Evolutionary conservation across 495 filamentous ascomycete genomes (phyloP), one percentile per base, ranked within the genome.

Genomic region (Zalerion maritima): DNA sequence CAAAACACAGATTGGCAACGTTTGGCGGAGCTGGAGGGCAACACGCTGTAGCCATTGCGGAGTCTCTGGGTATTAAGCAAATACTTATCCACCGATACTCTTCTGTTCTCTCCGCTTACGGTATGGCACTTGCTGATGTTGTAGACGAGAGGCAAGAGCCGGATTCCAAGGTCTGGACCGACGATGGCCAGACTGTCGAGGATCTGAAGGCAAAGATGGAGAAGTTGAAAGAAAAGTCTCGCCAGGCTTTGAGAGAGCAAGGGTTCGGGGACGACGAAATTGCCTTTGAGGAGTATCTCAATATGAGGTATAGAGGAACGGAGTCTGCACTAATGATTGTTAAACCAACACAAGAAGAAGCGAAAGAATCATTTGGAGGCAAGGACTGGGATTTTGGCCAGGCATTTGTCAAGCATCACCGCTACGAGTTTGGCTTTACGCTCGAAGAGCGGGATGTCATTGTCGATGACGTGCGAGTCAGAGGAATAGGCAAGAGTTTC

Each of bases 1-100:
- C 81, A 3, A 79, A 77, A 42, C 89, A 96, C 52, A 62, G 82
- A 5, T 64, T 96, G 22, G 86, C 85, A 1, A 86, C 80, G 0
- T 96, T 97, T 57, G 89, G 89, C 13, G 89, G 89, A 16, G 89
- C 89, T 1, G 89, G 89, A 26, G 89, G 89, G 2, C 89, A 97
- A 48, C 89, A 97, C 43, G 89, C 89, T 4, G 81, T 89, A 11
- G 84, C 82, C n/a, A 93, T 97, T 43, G 89, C 87, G 7, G 78
- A 85, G 40, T 78, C 76, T 12, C 60, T 97, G 12, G 86, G 87
- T 0, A 82, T 97, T 40, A 66, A 59, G 17, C 81, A 91, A 47
- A 87, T 94, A 20, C 57, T 97, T 3, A 66, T 97, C 9, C 89
- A 94, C 45, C 65, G 78, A 21, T 94, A 94, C 48, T 94, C 87